Conservation (phyloP, 495 filamentous ascomycete species). For the Hyaloscypha variabilis region DNA sequence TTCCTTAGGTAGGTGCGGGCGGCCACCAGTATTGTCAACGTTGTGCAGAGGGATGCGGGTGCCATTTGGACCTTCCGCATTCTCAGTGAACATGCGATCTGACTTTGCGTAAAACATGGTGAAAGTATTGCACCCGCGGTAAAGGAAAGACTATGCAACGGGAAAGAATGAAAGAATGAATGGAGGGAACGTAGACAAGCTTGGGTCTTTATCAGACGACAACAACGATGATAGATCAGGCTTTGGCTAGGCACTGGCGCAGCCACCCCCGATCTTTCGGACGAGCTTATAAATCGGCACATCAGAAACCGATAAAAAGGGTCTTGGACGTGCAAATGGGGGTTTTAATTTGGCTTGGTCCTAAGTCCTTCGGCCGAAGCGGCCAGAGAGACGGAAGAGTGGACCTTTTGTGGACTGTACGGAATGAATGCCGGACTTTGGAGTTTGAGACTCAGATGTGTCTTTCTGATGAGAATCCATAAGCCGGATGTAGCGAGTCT, state of each 20-base stretch:
- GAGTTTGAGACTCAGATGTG: neutral
- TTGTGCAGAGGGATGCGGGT: conserved; percentile 29
- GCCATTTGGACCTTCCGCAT: conserved; percentile 19
- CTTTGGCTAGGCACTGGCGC: neutral
- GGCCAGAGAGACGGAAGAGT: neutral
- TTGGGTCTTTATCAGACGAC: neutral
- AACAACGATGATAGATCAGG: neutral
- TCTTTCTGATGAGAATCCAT: neutral
- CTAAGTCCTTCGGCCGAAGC: neutral
- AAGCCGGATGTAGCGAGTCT: neutral
- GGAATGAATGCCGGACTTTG: neutral
- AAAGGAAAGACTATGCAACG: neutral
- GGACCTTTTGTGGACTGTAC: neutral
- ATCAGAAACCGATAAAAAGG: neutral
- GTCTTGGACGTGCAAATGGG: neutral
- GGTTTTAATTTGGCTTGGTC: neutral
- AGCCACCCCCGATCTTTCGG: neutral
- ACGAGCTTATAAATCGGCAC: neutral
- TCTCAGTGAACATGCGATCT: conserved; percentile 26
- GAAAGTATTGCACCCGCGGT: neutral
- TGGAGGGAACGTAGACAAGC: neutral
- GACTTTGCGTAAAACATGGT: conserved; percentile 26
- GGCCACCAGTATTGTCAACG: conserved; percentile 12
- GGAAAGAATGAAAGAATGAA: neutral
- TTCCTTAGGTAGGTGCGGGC: conserved; percentile 12